Percentiles rank a stretch among this genome's conserved stretches.
Evolutionary conservation across 768 basidiomycete genomes (phyloP).

Genomic region (Auricularia cornea): DNA sequence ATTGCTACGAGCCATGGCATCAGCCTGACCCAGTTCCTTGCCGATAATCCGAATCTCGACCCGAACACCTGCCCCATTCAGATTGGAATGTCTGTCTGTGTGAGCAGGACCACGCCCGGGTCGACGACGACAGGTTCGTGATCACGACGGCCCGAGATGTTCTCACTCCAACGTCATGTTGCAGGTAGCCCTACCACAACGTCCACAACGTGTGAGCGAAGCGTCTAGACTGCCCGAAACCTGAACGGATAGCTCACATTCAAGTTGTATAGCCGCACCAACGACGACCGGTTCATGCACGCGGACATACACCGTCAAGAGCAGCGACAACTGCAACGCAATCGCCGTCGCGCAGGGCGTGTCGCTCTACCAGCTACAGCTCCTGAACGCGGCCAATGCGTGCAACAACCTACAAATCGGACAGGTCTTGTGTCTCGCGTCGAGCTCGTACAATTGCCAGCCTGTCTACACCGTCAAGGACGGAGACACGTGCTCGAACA

Average conservation of each 20-base stretch:
- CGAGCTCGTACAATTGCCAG: constrained; percentile 46
- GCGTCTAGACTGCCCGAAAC: too few relatives aligned
- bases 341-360: constrained; percentile 41
- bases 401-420: constrained; percentile 44
- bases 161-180: too few relatives aligned
- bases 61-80: too few relatives aligned
- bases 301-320: constrained; percentile 40
- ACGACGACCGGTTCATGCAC: constrained; percentile 26
- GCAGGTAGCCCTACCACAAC: too few relatives aligned
- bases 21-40: constrained; percentile 35
- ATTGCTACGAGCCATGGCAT: constrained; percentile 37
- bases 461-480: constrained; percentile 37
- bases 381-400: constrained; percentile 35
- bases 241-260: too few relatives aligned
- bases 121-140: too few relatives aligned
- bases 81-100: too few relatives aligned
- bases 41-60: constrained; percentile 61
- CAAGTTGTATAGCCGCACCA: too few relatives aligned
- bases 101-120: too few relatives aligned
- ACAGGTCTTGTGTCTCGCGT: constrained; percentile 49
- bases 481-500: constrained; percentile 42
- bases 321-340: constrained; percentile 47
- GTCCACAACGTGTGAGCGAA: too few relatives aligned
- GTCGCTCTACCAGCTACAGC: constrained; percentile 52
- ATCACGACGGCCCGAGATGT: too few relatives aligned